Evolutionary conservation across 73 alveolate genomes (phyloP), one percentile per base, ranked within the genome.

Genomic region (Paramecium primaurelia): DNA sequence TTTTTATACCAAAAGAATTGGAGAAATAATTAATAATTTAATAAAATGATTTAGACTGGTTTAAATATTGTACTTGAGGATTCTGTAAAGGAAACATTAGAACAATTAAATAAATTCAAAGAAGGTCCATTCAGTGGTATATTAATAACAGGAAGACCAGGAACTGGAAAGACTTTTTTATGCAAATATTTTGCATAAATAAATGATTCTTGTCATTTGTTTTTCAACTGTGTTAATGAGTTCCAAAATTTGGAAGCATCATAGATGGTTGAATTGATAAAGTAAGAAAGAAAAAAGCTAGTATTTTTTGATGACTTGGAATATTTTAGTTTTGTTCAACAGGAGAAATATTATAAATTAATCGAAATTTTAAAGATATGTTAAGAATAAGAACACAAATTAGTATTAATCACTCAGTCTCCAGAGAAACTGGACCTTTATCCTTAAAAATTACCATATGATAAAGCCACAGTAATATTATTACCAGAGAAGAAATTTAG

Each of bases 331-430:
- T 64, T 25, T 64, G 42, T 32, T 0, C 2, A 64, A 64, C 14
- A 32, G 84, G 84, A 64, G 84, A 64, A 64, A 64, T 64, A 64
- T 64, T 64, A 64, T 64, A 64, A 64, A 64, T 64, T 64, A 1
- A 28, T 64, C n/a, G 51, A 64, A 26, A 7, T 64, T 32, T 3
- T 64, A 11, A 32, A 64, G 47, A 64, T 32, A 64, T 64, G 84
- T 34, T 64, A 64, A 11, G 84, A 64, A 28, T 28, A 64, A 32
- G 47, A 64, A 10, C 84, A 64, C 16, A 64, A 64, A 64, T 26
- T 64, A 0, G 25, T 64, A 25, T 64, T 64, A 28, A 64, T 64
- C 30, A 64, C 84, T 1, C 9, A 64, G 11, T 11, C 51, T 12
- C 84, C 84, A 34, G 84, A 64, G 28, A 64, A 64, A 26, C 20